phyloP scores from a whole-genome alignment of 176 grass and related monocot genomes.

The Paspalum vaginatum region DNA sequence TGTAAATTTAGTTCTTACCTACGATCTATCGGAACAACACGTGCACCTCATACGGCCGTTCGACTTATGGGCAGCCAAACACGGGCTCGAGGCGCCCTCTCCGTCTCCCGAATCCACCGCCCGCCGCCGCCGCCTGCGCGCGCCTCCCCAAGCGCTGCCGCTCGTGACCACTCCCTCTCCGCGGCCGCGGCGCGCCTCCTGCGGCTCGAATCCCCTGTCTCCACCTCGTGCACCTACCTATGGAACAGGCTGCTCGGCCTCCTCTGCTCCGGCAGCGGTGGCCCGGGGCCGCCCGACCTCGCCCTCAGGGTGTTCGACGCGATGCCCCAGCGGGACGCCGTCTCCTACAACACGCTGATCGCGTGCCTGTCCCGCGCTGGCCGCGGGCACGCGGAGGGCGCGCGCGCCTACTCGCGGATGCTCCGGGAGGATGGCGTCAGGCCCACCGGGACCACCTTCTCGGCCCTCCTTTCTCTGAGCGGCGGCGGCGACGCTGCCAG shows the following conservation, averaged over 20 bases:
- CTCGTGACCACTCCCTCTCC: neutral
- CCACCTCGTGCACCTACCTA: neutral
- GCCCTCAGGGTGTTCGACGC: conserved; percentile 51
- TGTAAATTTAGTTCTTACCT: no score
- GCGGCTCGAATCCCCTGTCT: conserved; percentile 10
- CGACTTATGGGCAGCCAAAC: neutral
- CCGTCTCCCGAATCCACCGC: neutral
- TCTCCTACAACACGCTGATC: conserved; percentile 51
- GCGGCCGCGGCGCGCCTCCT: conserved; percentile 26
- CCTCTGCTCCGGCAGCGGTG: neutral
- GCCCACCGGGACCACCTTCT: conserved; percentile 43
- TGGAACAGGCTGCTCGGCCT: conserved; percentile 46
- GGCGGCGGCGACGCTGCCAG: neutral
- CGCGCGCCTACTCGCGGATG: conserved; percentile 30
- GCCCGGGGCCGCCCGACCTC: neutral
- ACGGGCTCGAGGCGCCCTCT: neutral
- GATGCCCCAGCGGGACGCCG: conserved; percentile 40
- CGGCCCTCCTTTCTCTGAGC: conserved; percentile 1
- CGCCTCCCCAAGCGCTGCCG: neutral
- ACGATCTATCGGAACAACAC: no score
- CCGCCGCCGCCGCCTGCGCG: neutral
- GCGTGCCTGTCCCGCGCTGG: neutral
- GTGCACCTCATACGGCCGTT: no score
- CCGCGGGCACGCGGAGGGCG: neutral
- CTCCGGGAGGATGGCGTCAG: conserved; percentile 24